A percentile compares a stretch with the other conserved stretches of the same genome.
phyloP scores from a whole-genome alignment of 108 stramenopile genomes.

The Epipyxis sp. region DNA sequence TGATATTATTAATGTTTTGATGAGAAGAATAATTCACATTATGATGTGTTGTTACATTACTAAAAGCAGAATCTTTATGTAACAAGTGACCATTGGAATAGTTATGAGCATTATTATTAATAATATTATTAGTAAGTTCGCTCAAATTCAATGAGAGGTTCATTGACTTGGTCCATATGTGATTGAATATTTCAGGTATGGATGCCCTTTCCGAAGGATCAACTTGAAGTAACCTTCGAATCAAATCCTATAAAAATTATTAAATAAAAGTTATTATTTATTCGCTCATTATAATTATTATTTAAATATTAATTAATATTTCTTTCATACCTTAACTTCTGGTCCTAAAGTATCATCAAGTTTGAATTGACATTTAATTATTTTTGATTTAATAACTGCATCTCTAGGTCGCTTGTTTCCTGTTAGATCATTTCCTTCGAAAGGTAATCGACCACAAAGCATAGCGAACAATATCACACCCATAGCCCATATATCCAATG shows the following conservation, averaged over 20 bases:
- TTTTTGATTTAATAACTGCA: conserved; percentile 39
- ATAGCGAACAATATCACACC: conserved; percentile 51
- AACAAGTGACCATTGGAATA: too few species aligned
- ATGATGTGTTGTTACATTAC: too few species aligned
- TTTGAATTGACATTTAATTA: conserved; percentile 52
- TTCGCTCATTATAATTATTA: neutral
- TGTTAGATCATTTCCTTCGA: conserved; percentile 45
- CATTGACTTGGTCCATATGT: too few species aligned
- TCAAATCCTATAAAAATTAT: neutral
- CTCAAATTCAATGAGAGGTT: too few species aligned
- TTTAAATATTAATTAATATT: neutral
- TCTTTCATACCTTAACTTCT: conserved; percentile 39
- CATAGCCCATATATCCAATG: conserved; percentile 50
- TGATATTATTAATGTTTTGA: too few species aligned
- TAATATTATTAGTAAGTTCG: too few species aligned
- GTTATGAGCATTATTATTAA: too few species aligned
- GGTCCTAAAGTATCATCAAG: conserved; percentile 43
- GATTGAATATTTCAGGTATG: conserved; percentile 51
- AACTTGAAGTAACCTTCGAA: conserved; percentile 43
- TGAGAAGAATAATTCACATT: too few species aligned
- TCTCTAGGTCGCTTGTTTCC: conserved; percentile 32
- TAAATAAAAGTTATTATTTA: too few species aligned
- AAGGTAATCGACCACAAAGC: conserved; percentile 50
- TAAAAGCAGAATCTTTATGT: too few species aligned
- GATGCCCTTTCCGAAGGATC: conserved; percentile 45